Percentiles rank a stretch among this genome's conserved stretches.
Evolutionary conservation across 2,329 filamentous ascomycete genomes (phyloP).

Genomic region (Rugonectria rugulosa): DNA sequence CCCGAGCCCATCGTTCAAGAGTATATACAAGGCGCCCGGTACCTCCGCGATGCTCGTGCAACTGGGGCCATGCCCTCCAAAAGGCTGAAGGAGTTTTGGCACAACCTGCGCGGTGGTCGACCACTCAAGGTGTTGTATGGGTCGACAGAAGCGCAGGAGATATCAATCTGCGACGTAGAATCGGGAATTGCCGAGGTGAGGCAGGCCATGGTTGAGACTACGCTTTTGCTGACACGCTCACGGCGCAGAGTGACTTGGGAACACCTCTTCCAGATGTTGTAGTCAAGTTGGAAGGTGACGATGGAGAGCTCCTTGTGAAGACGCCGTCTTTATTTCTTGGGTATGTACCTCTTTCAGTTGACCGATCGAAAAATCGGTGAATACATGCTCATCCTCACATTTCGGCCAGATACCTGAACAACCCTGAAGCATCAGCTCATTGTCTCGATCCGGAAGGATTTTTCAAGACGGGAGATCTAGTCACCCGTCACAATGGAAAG

Average conservation of each 20-base stretch:
- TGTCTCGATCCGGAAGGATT: not conserved
- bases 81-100: slow-evolving; percentile 4
- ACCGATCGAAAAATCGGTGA: not conserved
- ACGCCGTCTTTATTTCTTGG: slow-evolving; percentile 4
- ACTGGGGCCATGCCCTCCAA: slow-evolving; percentile 4
- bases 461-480: not conserved
- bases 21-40: not conserved
- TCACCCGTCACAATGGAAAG: not conserved
- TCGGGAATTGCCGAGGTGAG: slow-evolving; percentile 1
- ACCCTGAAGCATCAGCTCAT: not conserved
- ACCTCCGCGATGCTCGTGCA: slow-evolving; percentile 1
- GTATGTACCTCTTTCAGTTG: not conserved
- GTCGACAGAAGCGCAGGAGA: slow-evolving; percentile 1
- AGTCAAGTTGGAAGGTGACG: not conserved
- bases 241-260: not conserved
- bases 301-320: slow-evolving; percentile 7
- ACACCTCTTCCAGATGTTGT: slow-evolving; percentile 1
- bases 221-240: not conserved
- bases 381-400: not conserved
- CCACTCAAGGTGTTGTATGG: slow-evolving; percentile 4
- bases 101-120: slow-evolving; percentile 1
- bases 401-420: not conserved
- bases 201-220: not conserved
- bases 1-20: slow-evolving; percentile 1
- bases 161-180: not conserved